These are phyloP conservation scores for Danielia oregonensis DNA, from an alignment of 805 yeast species.

Conservation along the genomic window DNA sequence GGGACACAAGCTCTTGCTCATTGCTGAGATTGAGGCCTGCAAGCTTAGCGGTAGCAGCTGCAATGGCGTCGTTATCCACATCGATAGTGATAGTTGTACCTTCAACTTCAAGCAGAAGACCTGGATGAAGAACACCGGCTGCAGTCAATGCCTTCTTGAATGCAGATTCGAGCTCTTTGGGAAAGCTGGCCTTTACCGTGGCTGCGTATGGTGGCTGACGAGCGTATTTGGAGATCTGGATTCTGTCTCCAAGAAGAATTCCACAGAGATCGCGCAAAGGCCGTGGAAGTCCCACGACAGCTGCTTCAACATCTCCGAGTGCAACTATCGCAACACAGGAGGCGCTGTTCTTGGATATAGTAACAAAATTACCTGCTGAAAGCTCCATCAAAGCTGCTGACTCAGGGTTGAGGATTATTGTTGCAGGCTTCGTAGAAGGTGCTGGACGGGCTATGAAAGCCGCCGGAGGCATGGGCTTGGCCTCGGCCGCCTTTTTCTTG, in stretches of 20 bases:
- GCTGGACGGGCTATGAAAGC: conserved; percentile 38
- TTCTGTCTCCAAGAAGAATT: conserved; percentile 46
- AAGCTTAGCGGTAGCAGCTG: conserved; percentile 8
- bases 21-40: conserved; percentile 9
- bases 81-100: conserved; percentile 21
- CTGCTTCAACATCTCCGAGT: conserved; percentile 29
- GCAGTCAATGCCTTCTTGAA: conserved; percentile 46
- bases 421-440: conserved; percentile 15
- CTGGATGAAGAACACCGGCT: conserved; percentile 60
- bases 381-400: conserved; percentile 47
- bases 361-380: conserved; percentile 42
- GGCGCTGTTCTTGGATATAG: conserved; percentile 43
- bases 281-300: conserved; percentile 26
- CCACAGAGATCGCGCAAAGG: conserved; percentile 32
- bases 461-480: conserved; percentile 39
- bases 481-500: conserved; percentile 26
- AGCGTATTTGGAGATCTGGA: conserved; percentile 42
- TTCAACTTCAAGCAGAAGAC: conserved; percentile 31
- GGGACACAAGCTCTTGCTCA: conserved; percentile 35
- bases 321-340: conserved; percentile 48
- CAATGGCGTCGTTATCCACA: conserved; percentile 17
- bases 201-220: conserved; percentile 42
- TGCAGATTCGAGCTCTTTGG: conserved; percentile 9
- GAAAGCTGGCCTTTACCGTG: conserved; percentile 6
- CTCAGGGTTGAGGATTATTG: conserved; percentile 40